Evolutionary conservation across 176 grass and related monocot species (phyloP).

Genomic region (Aegilops bicornis): DNA sequence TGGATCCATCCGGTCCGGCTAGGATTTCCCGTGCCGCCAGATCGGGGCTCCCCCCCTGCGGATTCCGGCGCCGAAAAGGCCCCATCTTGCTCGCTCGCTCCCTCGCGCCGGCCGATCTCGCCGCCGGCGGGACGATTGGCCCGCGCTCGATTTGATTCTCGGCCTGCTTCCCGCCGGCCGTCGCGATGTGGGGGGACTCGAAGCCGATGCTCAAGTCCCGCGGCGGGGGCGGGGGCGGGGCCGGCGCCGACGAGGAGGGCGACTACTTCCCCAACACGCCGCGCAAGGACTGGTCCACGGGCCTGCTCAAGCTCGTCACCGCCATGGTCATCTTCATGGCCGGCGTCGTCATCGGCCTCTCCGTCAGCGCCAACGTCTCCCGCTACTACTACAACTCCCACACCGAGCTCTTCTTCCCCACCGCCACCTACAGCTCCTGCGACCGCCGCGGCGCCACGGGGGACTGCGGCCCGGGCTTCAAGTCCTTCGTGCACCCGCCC

Average conservation of each 20-base stretch:
- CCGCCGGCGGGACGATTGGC: background rate
- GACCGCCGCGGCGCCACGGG: conserved; percentile 22
- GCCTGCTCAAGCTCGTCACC: conserved; percentile 35
- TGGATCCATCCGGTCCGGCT: background rate
- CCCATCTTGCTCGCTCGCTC: background rate
- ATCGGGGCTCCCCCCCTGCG: background rate
- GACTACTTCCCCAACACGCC: conserved; percentile 48
- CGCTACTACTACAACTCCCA: conserved; percentile 80
- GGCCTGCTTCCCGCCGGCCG: background rate
- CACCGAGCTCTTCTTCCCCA: conserved; percentile 84
- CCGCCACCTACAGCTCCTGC: conserved; percentile 47
- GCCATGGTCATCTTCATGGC: conserved; percentile 81
- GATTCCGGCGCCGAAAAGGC: background rate
- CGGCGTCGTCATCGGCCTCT: conserved; percentile 64
- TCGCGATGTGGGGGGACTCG: conserved; percentile 15
- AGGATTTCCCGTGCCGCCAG: background rate
- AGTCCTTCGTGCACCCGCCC: conserved; percentile 59
- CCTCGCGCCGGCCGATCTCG: conserved; percentile 8
- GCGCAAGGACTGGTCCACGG: conserved; percentile 50
- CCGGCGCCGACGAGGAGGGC: conserved; percentile 10
- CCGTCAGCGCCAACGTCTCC: conserved; percentile 47
- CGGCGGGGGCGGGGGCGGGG: background rate
- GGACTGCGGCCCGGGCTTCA: conserved; percentile 48
- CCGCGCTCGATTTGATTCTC: background rate
- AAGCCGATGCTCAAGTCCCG: conserved; percentile 40